Conservation (phyloP, 139 green algal genomes). For the Diplosphaera chodatii region DNA sequence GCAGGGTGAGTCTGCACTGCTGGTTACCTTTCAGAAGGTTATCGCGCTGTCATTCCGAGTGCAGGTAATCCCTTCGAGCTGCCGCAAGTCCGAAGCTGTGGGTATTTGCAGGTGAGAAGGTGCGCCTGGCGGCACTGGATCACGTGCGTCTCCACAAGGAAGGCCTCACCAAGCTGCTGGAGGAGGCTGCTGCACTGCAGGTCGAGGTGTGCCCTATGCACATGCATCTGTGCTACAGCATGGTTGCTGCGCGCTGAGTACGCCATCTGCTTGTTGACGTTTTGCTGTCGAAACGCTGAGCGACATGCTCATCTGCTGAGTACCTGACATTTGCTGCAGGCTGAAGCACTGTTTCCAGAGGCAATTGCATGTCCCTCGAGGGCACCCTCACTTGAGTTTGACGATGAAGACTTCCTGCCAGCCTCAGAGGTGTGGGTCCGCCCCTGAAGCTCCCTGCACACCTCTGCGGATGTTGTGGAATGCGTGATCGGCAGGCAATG, state of each 20-base stretch:
- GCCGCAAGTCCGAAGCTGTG: too few relatives aligned
- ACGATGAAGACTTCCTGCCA: not conserved
- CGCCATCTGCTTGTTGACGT: too few relatives aligned
- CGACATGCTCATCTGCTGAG: not conserved
- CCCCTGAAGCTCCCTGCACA: too few relatives aligned
- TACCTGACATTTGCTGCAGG: not conserved
- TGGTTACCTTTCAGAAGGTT: too few relatives aligned
- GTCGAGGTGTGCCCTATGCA: not conserved
- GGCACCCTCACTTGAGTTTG: not conserved
- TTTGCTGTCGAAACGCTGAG: too few relatives aligned
- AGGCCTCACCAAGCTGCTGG: not conserved
- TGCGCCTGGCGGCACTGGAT: not conserved
- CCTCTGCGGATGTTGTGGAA: too few relatives aligned
- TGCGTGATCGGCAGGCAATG: too few relatives aligned
- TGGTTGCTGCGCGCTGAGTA: too few relatives aligned
- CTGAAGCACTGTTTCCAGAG: not conserved
- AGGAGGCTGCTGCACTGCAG: not conserved
- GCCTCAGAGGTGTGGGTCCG: not conserved
- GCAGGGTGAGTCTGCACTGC: conserved; percentile 1
- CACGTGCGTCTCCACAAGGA: not conserved
- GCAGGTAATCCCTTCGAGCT: too few relatives aligned
- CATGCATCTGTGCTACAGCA: too few relatives aligned
- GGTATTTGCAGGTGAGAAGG: conserved; percentile 7
- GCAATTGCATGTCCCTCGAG: too few relatives aligned
- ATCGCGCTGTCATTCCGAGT: too few relatives aligned